Percentiles rank a stretch among this genome's conserved stretches.
Conservation (phyloP, 2,329 filamentous ascomycete genomes). For the Sclerotinia trifoliorum region DNA sequence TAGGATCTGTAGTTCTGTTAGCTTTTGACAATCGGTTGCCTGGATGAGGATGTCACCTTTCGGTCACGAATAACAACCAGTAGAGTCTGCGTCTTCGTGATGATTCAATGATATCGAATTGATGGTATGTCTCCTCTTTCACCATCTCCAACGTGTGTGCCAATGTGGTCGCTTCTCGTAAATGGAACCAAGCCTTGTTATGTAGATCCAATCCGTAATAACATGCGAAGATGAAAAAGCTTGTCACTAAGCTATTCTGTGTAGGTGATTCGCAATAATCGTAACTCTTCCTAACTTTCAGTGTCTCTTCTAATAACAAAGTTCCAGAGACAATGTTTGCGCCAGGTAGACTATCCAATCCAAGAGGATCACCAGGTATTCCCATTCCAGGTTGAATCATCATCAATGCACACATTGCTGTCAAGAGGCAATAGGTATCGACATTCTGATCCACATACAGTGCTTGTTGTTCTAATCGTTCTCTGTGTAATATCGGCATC, state of each 20-base stretch:
- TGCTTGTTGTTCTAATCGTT: conserved; percentile 56
- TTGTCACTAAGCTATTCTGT: conserved; percentile 64
- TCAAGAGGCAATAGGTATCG: conserved; percentile 63
- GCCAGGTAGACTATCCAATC: conserved; percentile 53
- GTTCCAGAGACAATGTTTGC: conserved; percentile 63
- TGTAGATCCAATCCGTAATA: conserved; percentile 71
- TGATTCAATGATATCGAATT: conserved; percentile 58
- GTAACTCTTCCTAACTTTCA: conserved; percentile 62
- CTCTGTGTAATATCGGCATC: conserved; percentile 61
- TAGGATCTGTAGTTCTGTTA: conserved; percentile 54
- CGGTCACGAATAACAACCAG: conserved; percentile 70
- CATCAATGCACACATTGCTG: conserved; percentile 65
- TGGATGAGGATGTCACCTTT: conserved; percentile 52
- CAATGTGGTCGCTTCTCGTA: conserved; percentile 74
- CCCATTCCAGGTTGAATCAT: conserved; percentile 68
- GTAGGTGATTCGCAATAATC: conserved; percentile 59
- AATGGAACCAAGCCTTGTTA: conserved; percentile 75
- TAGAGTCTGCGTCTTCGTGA: conserved; percentile 65
- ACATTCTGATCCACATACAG: conserved; percentile 60
- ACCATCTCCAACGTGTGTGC: conserved; percentile 59
- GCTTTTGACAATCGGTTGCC: background rate
- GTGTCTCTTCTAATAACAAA: conserved; percentile 64
- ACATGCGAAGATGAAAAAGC: conserved; percentile 74
- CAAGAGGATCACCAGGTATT: conserved; percentile 58
- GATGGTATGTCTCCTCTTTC: conserved; percentile 61